A percentile compares a stretch with the other conserved stretches of the same genome.
These are phyloP conservation scores for Globisporangium barbulae DNA, from an alignment of 352 stramenopile species.

Conservation along the genomic window DNA sequence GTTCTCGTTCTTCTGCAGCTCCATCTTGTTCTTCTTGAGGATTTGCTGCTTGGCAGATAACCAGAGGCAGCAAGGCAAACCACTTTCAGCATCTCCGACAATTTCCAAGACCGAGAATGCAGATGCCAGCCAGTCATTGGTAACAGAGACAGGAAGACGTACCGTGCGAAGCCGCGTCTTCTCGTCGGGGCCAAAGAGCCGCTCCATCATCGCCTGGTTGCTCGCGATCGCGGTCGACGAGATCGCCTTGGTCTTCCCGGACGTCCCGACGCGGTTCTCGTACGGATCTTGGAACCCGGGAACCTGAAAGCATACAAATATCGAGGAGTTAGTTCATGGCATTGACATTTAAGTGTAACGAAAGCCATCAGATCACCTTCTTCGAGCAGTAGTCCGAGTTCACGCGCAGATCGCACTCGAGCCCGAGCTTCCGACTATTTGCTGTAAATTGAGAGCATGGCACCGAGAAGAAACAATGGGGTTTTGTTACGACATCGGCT, in stretches of 20 bases:
- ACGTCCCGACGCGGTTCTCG: slow-evolving; percentile 39
- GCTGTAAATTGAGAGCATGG: slow-evolving; percentile 19
- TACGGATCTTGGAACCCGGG: slow-evolving; percentile 59
- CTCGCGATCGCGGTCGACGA: slow-evolving; percentile 43
- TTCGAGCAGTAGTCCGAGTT: slow-evolving; percentile 77
- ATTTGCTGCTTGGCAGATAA: slow-evolving; percentile 38
- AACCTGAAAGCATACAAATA: slow-evolving; percentile 12
- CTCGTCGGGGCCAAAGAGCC: slow-evolving; percentile 71
- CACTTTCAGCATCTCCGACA: not conserved
- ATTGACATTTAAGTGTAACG: not conserved
- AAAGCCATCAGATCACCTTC: slow-evolving; percentile 27
- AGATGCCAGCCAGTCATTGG: not conserved
- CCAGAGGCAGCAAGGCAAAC: not conserved
- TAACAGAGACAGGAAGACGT: not conserved
- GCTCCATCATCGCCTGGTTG: slow-evolving; percentile 75
- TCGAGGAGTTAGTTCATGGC: not conserved
- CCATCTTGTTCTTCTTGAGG: slow-evolving; percentile 80
- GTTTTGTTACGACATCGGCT: too few species aligned
- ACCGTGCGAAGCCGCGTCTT: slow-evolving; percentile 54
- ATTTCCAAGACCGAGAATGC: slow-evolving; percentile 2
- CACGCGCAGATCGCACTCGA: slow-evolving; percentile 69
- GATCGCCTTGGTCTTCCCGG: slow-evolving; percentile 35
- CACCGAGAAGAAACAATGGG: not conserved
- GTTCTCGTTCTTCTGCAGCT: slow-evolving; percentile 73
- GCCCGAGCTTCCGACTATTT: slow-evolving; percentile 63